phyloP scores from a whole-genome alignment of 2,329 filamentous ascomycete genomes.

The Sordariomycetes sp. region DNA sequence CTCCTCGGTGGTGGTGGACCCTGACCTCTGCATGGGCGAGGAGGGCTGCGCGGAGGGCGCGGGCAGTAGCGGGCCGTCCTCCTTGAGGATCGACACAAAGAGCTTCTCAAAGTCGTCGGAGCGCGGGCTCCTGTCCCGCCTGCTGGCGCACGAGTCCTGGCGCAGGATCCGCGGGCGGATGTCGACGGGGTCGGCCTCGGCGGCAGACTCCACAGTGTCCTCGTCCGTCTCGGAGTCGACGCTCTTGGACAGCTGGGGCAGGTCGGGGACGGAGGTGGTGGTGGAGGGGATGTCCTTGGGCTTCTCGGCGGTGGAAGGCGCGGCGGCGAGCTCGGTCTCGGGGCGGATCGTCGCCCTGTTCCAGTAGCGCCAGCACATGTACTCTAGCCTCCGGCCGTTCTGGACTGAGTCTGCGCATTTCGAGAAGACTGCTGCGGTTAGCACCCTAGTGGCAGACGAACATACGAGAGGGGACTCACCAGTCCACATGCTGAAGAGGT shows the following conservation, averaged over 20 bases:
- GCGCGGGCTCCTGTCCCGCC: slow-evolving; percentile 68
- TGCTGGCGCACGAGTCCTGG: slow-evolving; percentile 57
- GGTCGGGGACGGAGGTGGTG: slow-evolving; percentile 28
- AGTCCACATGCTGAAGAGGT: slow-evolving; percentile 94
- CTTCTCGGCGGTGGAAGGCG: slow-evolving; percentile 24
- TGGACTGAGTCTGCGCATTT: slow-evolving; percentile 90
- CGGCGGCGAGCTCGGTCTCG: slow-evolving; percentile 39
- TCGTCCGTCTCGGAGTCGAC: slow-evolving; percentile 57
- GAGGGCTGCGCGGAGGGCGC: slow-evolving; percentile 18
- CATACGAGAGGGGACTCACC: slow-evolving; percentile 43
- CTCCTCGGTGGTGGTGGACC: slow-evolving; percentile 27
- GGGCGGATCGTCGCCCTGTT: slow-evolving; percentile 87
- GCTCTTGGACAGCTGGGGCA: slow-evolving; percentile 65
- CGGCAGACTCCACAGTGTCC: slow-evolving; percentile 45
- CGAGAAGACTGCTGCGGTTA: slow-evolving; percentile 58
- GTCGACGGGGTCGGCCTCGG: slow-evolving; percentile 40
- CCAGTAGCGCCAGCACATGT: slow-evolving; percentile 93
- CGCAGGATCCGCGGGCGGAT: slow-evolving; percentile 57
- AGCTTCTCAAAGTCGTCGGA: slow-evolving; percentile 88
- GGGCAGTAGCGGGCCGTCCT: slow-evolving; percentile 52
- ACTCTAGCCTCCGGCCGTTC: slow-evolving; percentile 83
- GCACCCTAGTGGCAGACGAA: neutral
- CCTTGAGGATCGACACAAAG: slow-evolving; percentile 83
- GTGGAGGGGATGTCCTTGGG: slow-evolving; percentile 33
- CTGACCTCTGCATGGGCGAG: slow-evolving; percentile 22